These are phyloP conservation scores for Fusarium miscanthi DNA, from an alignment of 2,329 filamentous ascomycete genomes.

Conservation along the genomic window DNA sequence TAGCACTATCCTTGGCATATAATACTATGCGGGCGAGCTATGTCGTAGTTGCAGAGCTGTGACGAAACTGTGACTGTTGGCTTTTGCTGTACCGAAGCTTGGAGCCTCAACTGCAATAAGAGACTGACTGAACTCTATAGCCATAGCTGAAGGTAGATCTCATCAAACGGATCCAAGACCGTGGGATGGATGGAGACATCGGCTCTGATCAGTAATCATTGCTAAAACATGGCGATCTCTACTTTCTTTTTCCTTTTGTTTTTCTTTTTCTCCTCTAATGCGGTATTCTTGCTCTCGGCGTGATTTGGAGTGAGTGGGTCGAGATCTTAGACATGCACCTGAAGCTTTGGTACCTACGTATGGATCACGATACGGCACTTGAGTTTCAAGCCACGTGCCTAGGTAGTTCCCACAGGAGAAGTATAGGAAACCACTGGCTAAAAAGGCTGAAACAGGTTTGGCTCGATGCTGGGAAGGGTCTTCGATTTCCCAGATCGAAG, in stretches of 20 bases:
- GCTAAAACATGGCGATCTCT: background rate
- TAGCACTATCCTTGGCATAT: background rate
- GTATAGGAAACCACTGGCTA: too few relatives aligned
- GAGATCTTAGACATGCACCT: background rate
- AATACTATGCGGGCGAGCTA: background rate
- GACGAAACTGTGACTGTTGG: background rate
- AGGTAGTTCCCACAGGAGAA: background rate
- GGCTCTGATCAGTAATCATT: slow-evolving; percentile 17
- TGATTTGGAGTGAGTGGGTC: background rate
- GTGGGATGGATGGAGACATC: background rate
- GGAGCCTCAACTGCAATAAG: background rate
- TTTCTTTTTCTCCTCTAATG: too few relatives aligned
- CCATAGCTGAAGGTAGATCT: background rate
- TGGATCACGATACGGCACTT: background rate
- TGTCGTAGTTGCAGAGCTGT: background rate
- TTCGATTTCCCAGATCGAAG: background rate
- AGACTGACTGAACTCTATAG: background rate
- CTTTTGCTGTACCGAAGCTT: background rate
- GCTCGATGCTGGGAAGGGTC: background rate
- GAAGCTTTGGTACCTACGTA: background rate
- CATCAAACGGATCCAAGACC: background rate
- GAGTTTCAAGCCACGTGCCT: slow-evolving; percentile 13
- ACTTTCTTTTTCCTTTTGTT: background rate
- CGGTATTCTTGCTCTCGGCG: background rate
- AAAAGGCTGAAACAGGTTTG: background rate